Evolutionary conservation across 2,329 filamentous ascomycete species (phyloP), one percentile per base, ranked within the genome.

Genomic region (Boeremia lycopersici): DNA sequence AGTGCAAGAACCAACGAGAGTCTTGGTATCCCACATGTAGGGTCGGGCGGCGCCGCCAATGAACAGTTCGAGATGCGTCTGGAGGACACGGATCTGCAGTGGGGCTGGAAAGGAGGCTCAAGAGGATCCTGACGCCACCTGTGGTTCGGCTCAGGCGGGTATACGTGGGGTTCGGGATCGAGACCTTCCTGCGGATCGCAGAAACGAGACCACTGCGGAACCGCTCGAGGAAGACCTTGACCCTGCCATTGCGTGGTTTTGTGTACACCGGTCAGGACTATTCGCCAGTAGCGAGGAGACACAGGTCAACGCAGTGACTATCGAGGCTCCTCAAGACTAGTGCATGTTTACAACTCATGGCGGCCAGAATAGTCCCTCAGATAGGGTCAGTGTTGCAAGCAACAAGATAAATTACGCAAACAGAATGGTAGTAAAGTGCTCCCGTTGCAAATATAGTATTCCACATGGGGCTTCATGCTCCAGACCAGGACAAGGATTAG

Each of bases 81-180:
- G n/a, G 39, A 26, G 44, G 44, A 34, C 44, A 44, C 39, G 13
- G 28, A 48, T 43, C 39, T 33, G 44, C 44, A 5, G 29, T 39
- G 28, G 19, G 45, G 33, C 51, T 44, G 35, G 10, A 40, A 10
- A 17, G 12, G 39, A 53, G 51, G 39, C 44, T 44, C 33, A 44
- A 39, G 44, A 39, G 44, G 44, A 39, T 34, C 33, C 23, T 40
- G 19, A 48, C 10, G 44, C 19, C 33, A 34, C 44, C 39, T 33
- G 25, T 19, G 9, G n/a, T 29, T 15, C 28, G 23, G 28, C 34
- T 25, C n/a, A 44, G 29, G 19, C 26, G 35, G 26, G 19, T 34
- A 48, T 19, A 33, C 10, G 13, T n/a, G 26, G 33, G 17, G 12
- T 31, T n/a, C 17, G 13, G 33, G 26, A 19, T n/a, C 17, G 13